Conservation (phyloP, 2,329 filamentous ascomycete genomes). For the Elsinoe ampelina region DNA sequence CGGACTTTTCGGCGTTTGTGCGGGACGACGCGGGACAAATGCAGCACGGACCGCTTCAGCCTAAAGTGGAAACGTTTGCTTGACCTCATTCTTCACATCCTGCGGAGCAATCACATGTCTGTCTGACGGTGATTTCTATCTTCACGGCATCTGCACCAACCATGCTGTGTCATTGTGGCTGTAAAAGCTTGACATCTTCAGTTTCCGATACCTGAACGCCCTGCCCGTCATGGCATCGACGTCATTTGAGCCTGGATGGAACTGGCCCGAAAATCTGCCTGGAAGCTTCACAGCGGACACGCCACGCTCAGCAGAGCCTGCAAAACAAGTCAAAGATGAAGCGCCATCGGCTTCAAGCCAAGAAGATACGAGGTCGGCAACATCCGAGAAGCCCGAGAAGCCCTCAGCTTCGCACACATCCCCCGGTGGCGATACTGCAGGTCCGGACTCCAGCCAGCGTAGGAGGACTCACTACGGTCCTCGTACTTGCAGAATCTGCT, state of each 20-base stretch:
- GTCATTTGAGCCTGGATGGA: slow-evolving; percentile 27
- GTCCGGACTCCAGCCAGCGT: slow-evolving; percentile 12
- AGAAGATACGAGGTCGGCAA: background rate
- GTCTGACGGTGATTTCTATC: background rate
- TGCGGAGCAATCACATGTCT: background rate
- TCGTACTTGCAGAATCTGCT: slow-evolving; percentile 79
- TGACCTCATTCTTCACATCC: background rate
- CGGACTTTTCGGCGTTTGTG: background rate
- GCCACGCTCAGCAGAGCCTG: slow-evolving; percentile 8
- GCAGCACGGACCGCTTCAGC: background rate
- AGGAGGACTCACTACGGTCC: slow-evolving; percentile 51
- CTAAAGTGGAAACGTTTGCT: background rate
- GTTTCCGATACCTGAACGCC: background rate
- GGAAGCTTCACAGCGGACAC: slow-evolving; percentile 23
- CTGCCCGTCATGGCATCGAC: slow-evolving; percentile 8
- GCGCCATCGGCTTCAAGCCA: background rate
- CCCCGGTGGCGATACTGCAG: slow-evolving; percentile 1
- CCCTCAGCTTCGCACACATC: background rate
- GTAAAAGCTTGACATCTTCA: background rate
- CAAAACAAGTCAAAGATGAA: background rate
- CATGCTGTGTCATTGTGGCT: background rate
- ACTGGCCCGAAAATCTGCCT: slow-evolving; percentile 38
- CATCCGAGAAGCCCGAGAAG: background rate
- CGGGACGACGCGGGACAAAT: background rate
- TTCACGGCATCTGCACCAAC: background rate